These are phyloP conservation scores for Solanum piurae DNA, from an alignment of 257 asterid genomes.

Conservation along the genomic window DNA sequence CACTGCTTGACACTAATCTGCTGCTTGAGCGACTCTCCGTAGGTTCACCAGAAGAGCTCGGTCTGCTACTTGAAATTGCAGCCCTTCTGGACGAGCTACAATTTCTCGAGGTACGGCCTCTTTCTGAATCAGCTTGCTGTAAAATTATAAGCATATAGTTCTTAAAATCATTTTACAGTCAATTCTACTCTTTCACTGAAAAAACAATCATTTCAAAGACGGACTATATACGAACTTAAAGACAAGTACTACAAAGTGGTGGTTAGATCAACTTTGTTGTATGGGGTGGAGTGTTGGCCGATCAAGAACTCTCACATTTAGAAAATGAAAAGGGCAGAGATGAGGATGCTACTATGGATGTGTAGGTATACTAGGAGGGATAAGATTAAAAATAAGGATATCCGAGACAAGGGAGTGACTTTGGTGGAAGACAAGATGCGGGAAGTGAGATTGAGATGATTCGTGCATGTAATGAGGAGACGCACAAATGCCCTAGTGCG, in stretches of 20 bases:
- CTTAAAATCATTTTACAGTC: not conserved
- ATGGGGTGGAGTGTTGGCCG: not conserved
- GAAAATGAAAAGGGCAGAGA: not conserved
- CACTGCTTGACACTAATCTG: conserved; percentile 23
- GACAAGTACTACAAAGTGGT: not conserved
- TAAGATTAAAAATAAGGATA: not conserved
- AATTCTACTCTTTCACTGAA: not conserved
- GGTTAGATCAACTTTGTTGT: not conserved
- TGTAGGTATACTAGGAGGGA: not conserved
- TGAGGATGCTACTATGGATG: not conserved
- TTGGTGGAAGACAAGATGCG: not conserved
- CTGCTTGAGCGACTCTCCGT: conserved; percentile 26
- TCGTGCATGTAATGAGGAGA: not conserved
- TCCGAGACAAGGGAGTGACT: not conserved
- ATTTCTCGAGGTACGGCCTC: conserved; percentile 45
- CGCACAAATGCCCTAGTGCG: not conserved
- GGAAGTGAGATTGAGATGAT: not conserved
- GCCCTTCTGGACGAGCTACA: conserved; percentile 68
- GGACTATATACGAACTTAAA: not conserved
- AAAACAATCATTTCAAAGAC: not conserved
- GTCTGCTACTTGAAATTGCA: conserved; percentile 35
- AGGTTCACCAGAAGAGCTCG: conserved; percentile 49
- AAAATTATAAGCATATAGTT: not conserved
- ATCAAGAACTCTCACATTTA: not conserved
- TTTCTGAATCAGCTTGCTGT: conserved; percentile 70